phyloP scores from a whole-genome alignment of 2,329 filamentous ascomycete genomes.

The Scedosporium aurantiacum region DNA sequence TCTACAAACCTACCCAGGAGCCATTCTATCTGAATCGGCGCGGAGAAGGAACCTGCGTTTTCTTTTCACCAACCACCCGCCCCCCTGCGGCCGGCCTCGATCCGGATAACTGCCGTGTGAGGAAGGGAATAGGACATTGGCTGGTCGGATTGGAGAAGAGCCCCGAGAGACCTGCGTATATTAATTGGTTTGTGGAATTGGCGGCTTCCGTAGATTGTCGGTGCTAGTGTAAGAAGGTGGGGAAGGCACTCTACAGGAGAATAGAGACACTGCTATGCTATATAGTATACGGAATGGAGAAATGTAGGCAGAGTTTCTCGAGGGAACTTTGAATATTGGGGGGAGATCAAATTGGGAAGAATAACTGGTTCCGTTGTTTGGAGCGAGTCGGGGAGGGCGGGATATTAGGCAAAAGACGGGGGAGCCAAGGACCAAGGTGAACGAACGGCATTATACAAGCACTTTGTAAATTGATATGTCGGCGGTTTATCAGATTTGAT shows the following conservation, averaged over 20 bases:
- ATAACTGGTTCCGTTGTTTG: not conserved
- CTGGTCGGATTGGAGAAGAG: not conserved
- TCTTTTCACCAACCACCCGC: not conserved
- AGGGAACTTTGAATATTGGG: not conserved
- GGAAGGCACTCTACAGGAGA: not conserved
- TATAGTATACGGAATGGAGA: no score
- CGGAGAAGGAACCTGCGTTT: not conserved
- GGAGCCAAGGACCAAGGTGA: not conserved
- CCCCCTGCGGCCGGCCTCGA: not conserved
- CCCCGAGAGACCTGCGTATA: not conserved
- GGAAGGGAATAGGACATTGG: not conserved
- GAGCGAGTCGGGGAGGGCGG: not conserved
- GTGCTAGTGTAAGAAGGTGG: not conserved
- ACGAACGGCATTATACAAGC: no score
- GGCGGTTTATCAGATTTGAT: not conserved
- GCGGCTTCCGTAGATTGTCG: not conserved
- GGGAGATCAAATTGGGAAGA: not conserved
- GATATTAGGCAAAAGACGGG: not conserved
- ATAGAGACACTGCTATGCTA: not conserved
- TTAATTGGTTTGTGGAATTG: constrained; percentile 1
- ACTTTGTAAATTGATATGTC: no score
- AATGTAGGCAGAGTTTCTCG: no score
- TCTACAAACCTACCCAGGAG: not conserved
- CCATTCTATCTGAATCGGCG: constrained; percentile 5
- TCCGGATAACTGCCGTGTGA: constrained; percentile 1